phyloP scores from a whole-genome alignment of 1,284 basidiomycete genomes.

The Cutaneotrichosporon sp. region DNA sequence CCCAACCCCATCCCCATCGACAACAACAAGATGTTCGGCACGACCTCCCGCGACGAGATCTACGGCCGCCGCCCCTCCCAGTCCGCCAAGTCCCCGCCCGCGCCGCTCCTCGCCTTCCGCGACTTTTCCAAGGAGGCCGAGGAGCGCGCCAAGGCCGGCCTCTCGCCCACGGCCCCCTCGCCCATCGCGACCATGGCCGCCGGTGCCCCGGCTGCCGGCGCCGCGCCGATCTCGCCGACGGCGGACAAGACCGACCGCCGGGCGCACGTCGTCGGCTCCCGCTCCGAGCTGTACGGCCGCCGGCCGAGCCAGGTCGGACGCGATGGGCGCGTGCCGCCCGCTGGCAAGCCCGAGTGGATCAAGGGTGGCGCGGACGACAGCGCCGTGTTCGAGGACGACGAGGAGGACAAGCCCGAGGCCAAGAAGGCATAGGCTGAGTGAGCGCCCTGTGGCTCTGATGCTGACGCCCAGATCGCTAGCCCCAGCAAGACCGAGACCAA shows the following conservation, averaged over 20 bases:
- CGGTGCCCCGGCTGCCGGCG: not conserved
- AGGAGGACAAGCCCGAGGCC: not conserved
- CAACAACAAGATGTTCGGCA: not conserved
- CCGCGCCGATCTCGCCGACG: not conserved
- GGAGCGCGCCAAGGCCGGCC: not conserved
- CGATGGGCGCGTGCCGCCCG: not conserved
- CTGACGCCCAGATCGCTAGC: not conserved
- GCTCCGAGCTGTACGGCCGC: constrained; percentile 1
- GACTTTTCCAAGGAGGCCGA: not conserved
- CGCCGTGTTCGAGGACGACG: constrained; percentile 1
- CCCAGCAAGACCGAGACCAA: too few species aligned
- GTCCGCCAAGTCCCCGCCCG: not conserved
- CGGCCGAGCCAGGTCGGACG: not conserved
- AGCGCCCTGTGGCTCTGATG: not conserved
- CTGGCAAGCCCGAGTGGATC: not conserved
- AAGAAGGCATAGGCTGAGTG: not conserved
- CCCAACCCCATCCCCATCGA: not conserved
- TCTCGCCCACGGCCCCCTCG: not conserved
- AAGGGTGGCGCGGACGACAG: not conserved
- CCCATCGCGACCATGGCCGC: not conserved
- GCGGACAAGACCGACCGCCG: not conserved
- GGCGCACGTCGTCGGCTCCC: not conserved
- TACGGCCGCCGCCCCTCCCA: not conserved
- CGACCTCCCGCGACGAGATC: constrained; percentile 1
- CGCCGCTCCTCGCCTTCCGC: constrained; percentile 4